phyloP scores from a whole-genome alignment of 2,329 filamentous ascomycete genomes.

The Penicillium hordei region DNA sequence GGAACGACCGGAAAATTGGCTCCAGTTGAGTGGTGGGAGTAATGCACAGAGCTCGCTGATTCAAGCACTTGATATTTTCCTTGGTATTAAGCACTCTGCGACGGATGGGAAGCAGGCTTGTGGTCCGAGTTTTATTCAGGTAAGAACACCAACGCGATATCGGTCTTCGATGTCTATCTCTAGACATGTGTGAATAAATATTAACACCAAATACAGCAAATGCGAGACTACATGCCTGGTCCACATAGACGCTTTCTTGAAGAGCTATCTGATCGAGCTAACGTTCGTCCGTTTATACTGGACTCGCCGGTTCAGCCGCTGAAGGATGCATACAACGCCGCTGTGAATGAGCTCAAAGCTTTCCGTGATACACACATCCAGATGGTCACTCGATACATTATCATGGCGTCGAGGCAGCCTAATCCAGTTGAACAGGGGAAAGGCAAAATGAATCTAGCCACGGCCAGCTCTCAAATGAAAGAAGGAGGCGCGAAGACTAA shows the following conservation, averaged over 20 bases:
- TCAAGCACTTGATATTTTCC: slow-evolving; percentile 55
- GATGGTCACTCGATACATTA: slow-evolving; percentile 55
- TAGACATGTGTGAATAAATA: neutral
- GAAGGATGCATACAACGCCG: slow-evolving; percentile 47
- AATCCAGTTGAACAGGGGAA: slow-evolving; percentile 9
- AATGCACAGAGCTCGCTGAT: slow-evolving; percentile 57
- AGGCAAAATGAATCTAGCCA: slow-evolving; percentile 45
- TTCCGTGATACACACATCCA: slow-evolving; percentile 56
- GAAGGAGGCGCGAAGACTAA: slow-evolving; percentile 34
- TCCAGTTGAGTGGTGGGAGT: slow-evolving; percentile 54
- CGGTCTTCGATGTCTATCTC: too few relatives aligned
- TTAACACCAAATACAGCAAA: slow-evolving; percentile 39
- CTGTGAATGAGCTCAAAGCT: slow-evolving; percentile 45
- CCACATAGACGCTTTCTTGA: slow-evolving; percentile 53
- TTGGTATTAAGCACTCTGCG: slow-evolving; percentile 51
- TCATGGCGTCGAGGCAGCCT: slow-evolving; percentile 41
- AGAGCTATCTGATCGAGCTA: slow-evolving; percentile 46
- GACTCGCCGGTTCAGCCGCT: slow-evolving; percentile 33
- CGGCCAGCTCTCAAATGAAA: slow-evolving; percentile 44
- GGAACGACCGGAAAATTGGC: slow-evolving; percentile 45
- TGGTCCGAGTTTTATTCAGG: slow-evolving; percentile 33
- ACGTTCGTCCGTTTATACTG: slow-evolving; percentile 48
- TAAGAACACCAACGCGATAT: slow-evolving; percentile 14
- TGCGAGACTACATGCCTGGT: slow-evolving; percentile 57
- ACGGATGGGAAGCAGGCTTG: slow-evolving; percentile 34